phyloP scores from a whole-genome alignment of 306 rosid species.

The Senna tora region DNA sequence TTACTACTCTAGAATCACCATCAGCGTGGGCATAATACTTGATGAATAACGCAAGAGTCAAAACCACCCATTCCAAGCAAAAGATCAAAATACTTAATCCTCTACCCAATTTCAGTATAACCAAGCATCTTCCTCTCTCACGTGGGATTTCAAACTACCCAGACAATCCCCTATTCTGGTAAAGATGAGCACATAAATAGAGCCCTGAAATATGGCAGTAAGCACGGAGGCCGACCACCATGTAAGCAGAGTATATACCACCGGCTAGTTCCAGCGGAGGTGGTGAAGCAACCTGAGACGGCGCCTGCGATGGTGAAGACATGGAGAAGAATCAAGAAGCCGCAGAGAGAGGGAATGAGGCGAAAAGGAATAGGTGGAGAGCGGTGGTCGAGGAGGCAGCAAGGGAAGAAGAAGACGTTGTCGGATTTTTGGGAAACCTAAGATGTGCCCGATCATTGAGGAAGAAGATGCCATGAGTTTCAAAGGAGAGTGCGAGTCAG shows the following conservation, averaged over 20 bases:
- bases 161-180: slow-evolving; percentile 70
- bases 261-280: slow-evolving; percentile 47
- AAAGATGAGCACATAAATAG: slow-evolving; percentile 67
- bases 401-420: too few species aligned
- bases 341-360: slow-evolving; percentile 76
- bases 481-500: too few species aligned
- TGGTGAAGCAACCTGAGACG: slow-evolving; percentile 70
- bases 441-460: too few species aligned
- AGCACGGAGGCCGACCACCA: slow-evolving; percentile 85
- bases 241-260: slow-evolving; percentile 88
- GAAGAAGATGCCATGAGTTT: too few species aligned
- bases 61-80: slow-evolving; percentile 84
- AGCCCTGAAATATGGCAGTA: slow-evolving; percentile 81
- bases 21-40: slow-evolving; percentile 72
- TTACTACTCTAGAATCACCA: slow-evolving; percentile 32
- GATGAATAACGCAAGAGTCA: slow-evolving; percentile 77
- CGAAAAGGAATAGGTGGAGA: too few species aligned
- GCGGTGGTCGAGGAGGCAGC: too few species aligned
- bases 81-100: slow-evolving; percentile 76
- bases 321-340: slow-evolving; percentile 85
- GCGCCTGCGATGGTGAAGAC: slow-evolving; percentile 73
- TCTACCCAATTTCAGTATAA: slow-evolving; percentile 76
- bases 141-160: slow-evolving; percentile 66
- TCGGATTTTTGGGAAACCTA: too few species aligned
- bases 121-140: slow-evolving; percentile 78